Evolutionary conservation across 202 grass and related monocot genomes (phyloP), one percentile per base, ranked within the genome.

Genomic region (Zoysia matrella): DNA sequence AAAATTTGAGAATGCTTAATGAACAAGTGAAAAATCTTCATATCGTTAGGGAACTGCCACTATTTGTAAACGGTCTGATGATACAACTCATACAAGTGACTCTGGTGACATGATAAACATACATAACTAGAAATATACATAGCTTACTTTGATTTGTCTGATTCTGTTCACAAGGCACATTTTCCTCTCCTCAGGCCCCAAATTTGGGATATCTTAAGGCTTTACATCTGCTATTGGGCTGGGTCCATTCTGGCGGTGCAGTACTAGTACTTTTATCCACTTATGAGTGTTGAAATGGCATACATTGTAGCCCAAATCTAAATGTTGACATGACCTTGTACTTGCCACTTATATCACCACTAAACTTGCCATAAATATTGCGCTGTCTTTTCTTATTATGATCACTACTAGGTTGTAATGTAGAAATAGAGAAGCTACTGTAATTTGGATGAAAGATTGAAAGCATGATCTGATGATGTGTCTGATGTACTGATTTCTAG

Each of bases 381-480:
- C 9, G n/a, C 49, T 69, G 51, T 36, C 11, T 58, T 67, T 30
- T 3, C 6, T 64, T 39, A 2, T 11, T 18, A 77, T 63, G 22
- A 7, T 64, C 5, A 14, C 60, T 61, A 36, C 18, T 8, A 36
- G 0, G 7, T 61, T 51, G 11, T 58, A 11, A 8, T 0, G 1
- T 74, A 60, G 10, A 52, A 13, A 80, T 80, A 30, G 44, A 46
- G 45, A 51, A 69, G 16, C 50, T 22, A 0, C 68, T 14, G 1
- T 45, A 70, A 22, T 70, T 57, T 70, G 8, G 36, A 12, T 62
- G 46, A 30, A 57, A 43, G 8, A 22, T n/a, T 74, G 55, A 45
- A 47, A 79, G 7, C 52, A 45, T 86, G 43, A 47, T 67, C 47
- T 86, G 47, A 51, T 47, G 39, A 9, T 73, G 18, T 5, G n/a